A percentile compares a stretch with the other conserved stretches of the same genome.
Evolutionary conservation across 192 early-diverging fungal species (phyloP).

Genomic region (Backusella macrospora): DNA sequence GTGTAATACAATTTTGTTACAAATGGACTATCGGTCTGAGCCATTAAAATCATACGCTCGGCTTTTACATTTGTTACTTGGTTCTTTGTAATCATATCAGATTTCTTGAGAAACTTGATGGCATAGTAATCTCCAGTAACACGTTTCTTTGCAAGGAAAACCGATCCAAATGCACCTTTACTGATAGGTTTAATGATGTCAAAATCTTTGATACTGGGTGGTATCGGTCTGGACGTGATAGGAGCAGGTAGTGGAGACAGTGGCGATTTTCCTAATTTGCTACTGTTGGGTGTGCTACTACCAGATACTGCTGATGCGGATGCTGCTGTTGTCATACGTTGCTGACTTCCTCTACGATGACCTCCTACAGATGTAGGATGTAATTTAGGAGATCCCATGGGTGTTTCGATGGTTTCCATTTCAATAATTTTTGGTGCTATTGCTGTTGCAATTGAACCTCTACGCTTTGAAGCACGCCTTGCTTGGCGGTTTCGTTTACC

Average conservation of each 20-base stretch:
- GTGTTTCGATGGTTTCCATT: constrained; percentile 45
- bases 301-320: constrained; percentile 1
- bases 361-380: neutral
- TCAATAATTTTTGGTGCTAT: constrained; percentile 32
- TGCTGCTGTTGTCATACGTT: neutral
- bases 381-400: constrained; percentile 33
- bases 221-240: constrained; percentile 47
- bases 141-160: constrained; percentile 83
- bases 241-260: constrained; percentile 35
- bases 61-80: constrained; percentile 90
- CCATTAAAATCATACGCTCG: constrained; percentile 85
- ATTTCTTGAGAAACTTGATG: constrained; percentile 84
- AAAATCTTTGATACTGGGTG: constrained; percentile 85
- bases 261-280: constrained; percentile 26
- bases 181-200: constrained; percentile 91
- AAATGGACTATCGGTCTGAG: constrained; percentile 81
- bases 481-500: neutral
- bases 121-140: constrained; percentile 86
- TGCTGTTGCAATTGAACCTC: neutral
- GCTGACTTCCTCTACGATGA: neutral
- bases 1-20: constrained; percentile 84
- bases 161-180: constrained; percentile 88
- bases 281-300: constrained; percentile 26
- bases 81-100: constrained; percentile 91
- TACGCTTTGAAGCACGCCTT: neutral